Percentiles rank a stretch among this genome's conserved stretches.
Conservation (phyloP, 768 basidiomycete genomes). For the Mycena rebaudengoi region DNA sequence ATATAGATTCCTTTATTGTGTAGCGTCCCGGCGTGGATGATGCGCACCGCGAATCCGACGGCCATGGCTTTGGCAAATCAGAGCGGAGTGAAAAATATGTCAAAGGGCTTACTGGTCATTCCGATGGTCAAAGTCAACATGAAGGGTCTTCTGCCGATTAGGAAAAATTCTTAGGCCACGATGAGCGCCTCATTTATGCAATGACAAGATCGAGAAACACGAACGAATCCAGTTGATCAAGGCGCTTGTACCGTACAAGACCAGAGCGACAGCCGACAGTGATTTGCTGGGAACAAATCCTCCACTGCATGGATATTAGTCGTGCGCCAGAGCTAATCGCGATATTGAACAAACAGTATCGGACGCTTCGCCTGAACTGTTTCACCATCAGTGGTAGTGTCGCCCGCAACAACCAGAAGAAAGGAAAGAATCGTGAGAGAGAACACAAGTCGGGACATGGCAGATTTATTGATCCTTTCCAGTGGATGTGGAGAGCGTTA, state of each 20-base stretch:
- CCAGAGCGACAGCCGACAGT: neutral
- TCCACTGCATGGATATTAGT: neutral
- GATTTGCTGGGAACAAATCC: neutral
- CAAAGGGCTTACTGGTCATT: neutral
- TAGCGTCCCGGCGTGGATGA: neutral
- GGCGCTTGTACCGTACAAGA: neutral
- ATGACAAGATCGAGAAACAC: neutral
- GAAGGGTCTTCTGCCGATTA: neutral
- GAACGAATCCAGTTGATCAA: neutral
- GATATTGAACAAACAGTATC: no score
- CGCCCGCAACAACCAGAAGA: no score
- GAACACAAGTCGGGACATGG: no score
- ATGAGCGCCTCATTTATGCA: no score
- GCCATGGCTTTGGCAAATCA: neutral
- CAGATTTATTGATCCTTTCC: no score
- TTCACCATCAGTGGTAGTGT: no score
- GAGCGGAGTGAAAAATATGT: neutral
- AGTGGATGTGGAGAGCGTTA: no score
- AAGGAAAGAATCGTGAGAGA: no score
- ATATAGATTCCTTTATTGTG: neutral
- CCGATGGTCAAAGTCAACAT: neutral
- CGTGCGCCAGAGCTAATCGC: no score
- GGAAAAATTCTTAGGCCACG: neutral
- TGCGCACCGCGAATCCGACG: neutral
- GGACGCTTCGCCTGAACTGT: no score